phyloP scores from a whole-genome alignment of 176 grass and related monocot species.

The Juncus effusus region DNA sequence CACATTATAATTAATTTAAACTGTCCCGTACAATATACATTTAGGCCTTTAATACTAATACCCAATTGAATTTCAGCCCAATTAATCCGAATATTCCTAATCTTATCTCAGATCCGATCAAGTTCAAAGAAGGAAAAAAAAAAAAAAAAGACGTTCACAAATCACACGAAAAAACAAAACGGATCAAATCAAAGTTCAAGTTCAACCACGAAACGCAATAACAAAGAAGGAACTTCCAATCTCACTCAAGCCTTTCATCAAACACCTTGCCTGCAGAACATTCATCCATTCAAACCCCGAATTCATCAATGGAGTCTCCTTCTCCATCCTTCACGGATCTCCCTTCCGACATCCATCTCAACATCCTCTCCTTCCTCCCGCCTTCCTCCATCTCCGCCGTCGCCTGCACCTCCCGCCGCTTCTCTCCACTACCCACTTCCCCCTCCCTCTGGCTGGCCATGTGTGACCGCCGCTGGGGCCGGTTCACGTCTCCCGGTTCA shows the following conservation, averaged over 20 bases:
- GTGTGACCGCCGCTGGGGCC: slow-evolving; percentile 42
- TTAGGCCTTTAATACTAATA: too few relatives aligned
- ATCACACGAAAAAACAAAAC: background rate
- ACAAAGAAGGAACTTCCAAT: background rate
- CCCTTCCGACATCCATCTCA: slow-evolving; percentile 43
- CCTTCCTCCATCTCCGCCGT: slow-evolving; percentile 32
- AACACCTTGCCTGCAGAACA: slow-evolving; percentile 11
- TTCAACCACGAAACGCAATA: too few relatives aligned
- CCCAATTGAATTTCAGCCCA: too few relatives aligned
- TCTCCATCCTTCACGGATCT: slow-evolving; percentile 38
- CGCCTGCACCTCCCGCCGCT: slow-evolving; percentile 44
- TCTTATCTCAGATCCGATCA: too few relatives aligned
- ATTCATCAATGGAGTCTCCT: slow-evolving; percentile 20
- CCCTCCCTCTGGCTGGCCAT: slow-evolving; percentile 37
- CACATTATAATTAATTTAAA: too few relatives aligned
- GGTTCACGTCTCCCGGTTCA: slow-evolving; percentile 3
- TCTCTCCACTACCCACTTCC: slow-evolving; percentile 28
- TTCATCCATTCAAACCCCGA: slow-evolving; percentile 5
- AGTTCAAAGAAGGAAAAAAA: too few relatives aligned
- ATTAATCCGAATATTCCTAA: too few relatives aligned
- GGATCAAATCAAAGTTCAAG: background rate
- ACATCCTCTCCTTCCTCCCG: slow-evolving; percentile 38
- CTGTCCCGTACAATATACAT: too few relatives aligned
- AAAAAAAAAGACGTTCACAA: too few relatives aligned
- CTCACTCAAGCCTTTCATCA: slow-evolving; percentile 5